These are phyloP conservation scores for Tulasnella sp. DNA, from an alignment of 768 basidiomycete genomes.

Conservation along the genomic window DNA sequence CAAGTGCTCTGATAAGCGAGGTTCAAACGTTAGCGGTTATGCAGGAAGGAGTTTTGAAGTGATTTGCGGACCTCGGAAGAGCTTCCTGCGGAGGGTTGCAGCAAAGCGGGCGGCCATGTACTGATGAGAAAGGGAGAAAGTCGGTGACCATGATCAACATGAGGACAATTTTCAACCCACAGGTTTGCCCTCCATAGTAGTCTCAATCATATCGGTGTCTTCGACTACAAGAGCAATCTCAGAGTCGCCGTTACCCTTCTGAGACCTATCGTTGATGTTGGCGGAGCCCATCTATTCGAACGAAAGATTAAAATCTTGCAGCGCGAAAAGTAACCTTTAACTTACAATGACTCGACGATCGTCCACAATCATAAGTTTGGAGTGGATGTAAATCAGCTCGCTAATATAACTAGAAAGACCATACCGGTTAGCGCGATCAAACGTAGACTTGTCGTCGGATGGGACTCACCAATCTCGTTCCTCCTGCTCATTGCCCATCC, in stretches of 20 bases:
- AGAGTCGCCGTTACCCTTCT: slow-evolving; percentile 73
- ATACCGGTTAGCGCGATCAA: background rate
- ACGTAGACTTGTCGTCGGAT: background rate
- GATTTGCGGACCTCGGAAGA: slow-evolving; percentile 55
- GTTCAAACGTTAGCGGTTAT: background rate
- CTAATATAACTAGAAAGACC: slow-evolving; percentile 49
- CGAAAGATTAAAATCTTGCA: background rate
- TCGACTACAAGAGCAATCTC: slow-evolving; percentile 92
- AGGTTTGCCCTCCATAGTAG: slow-evolving; percentile 65
- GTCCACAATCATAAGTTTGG: slow-evolving; percentile 90
- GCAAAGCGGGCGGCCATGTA: slow-evolving; percentile 74
- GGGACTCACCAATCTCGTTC: slow-evolving; percentile 66
- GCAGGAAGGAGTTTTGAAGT: no score
- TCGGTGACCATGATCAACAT: background rate
- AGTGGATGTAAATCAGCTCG: slow-evolving; percentile 72
- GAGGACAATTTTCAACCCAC: slow-evolving; percentile 13
- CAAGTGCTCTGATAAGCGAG: slow-evolving; percentile 53
- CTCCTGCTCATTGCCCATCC: slow-evolving; percentile 75
- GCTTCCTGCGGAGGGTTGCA: slow-evolving; percentile 64
- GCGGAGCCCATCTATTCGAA: slow-evolving; percentile 73
- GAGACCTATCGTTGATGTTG: slow-evolving; percentile 64
- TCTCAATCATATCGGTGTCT: slow-evolving; percentile 65
- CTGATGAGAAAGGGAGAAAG: slow-evolving; percentile 9
- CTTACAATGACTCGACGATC: slow-evolving; percentile 79
- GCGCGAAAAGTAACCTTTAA: slow-evolving; percentile 10